Conservation (phyloP, 257 asterid species). For the Coffea eugenioides region DNA sequence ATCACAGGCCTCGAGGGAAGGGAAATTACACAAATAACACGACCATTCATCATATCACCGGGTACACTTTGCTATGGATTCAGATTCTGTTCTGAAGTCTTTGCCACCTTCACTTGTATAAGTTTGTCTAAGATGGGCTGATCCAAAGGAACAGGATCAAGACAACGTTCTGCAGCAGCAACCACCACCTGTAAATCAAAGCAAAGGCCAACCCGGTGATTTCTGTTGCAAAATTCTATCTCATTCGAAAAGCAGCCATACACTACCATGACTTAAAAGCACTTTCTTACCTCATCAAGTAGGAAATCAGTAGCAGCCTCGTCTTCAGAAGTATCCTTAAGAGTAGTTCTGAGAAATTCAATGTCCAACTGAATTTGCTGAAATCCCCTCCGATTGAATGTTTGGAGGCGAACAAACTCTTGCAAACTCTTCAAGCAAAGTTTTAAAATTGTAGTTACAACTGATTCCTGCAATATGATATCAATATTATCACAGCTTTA, state of each 20-base stretch:
- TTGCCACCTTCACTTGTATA: conserved; percentile 74
- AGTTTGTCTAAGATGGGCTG: conserved; percentile 83
- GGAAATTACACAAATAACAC: background rate
- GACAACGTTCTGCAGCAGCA: conserved; percentile 84
- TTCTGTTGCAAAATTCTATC: background rate
- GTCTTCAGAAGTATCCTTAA: conserved; percentile 78
- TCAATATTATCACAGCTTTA: conserved; percentile 13
- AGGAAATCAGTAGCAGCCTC: conserved; percentile 93
- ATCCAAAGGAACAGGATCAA: conserved; percentile 75
- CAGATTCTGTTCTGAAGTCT: conserved; percentile 38
- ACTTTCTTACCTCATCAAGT: conserved; percentile 77
- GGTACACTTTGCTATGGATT: background rate
- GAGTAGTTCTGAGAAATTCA: conserved; percentile 66
- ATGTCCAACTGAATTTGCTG: conserved; percentile 96
- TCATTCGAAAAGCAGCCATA: background rate
- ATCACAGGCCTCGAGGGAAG: background rate
- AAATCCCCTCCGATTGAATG: conserved; percentile 90
- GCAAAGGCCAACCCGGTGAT: conserved; percentile 8
- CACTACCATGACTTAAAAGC: background rate
- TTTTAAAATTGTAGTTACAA: conserved; percentile 61
- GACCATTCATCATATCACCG: background rate
- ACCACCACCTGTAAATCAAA: conserved; percentile 72
- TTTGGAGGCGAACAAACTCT: conserved; percentile 89
- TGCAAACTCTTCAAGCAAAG: conserved; percentile 88
- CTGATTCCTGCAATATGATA: conserved; percentile 70